A percentile compares a stretch with the other conserved stretches of the same genome.
Conservation (phyloP, 257 asterid species). For the Plantago elongata region DNA sequence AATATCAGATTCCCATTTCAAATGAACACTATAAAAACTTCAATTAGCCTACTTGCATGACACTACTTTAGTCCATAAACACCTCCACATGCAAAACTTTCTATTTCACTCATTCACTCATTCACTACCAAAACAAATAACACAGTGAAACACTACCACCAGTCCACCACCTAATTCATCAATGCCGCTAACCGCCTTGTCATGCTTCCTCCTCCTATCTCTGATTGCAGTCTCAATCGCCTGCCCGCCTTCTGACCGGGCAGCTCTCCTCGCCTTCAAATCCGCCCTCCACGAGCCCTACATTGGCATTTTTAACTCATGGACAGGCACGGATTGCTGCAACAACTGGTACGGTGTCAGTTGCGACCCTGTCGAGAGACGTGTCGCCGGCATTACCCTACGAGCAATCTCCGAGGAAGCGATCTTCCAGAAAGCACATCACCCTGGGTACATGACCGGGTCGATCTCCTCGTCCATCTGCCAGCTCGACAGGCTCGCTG, state of each 20-base stretch:
- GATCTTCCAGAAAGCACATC: slow-evolving; percentile 38
- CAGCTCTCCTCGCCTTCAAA: slow-evolving; percentile 40
- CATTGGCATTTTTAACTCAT: slow-evolving; percentile 47
- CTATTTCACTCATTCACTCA: not conserved
- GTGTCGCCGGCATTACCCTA: slow-evolving; percentile 49
- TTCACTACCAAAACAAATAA: not conserved
- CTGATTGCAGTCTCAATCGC: slow-evolving; percentile 2
- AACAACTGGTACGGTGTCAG: slow-evolving; percentile 52
- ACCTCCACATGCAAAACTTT: slow-evolving; percentile 2
- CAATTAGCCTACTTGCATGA: not conserved
- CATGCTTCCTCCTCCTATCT: slow-evolving; percentile 2
- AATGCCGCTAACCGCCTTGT: not conserved
- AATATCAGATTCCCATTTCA: not conserved
- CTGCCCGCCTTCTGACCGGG: slow-evolving; percentile 42
- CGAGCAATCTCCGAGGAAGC: slow-evolving; percentile 55
- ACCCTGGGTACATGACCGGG: slow-evolving; percentile 54
- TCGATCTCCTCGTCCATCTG: slow-evolving; percentile 42
- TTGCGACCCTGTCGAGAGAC: slow-evolving; percentile 36
- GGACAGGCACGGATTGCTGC: slow-evolving; percentile 49
- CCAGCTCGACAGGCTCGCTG: slow-evolving; percentile 33
- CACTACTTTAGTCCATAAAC: not conserved
- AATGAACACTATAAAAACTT: not conserved
- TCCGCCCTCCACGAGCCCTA: slow-evolving; percentile 34
- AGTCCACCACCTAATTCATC: not conserved
- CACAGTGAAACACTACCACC: not conserved